These are phyloP conservation scores for Ganoderma leucocontextum DNA, from an alignment of 1,284 basidiomycete genomes.

Conservation along the genomic window DNA sequence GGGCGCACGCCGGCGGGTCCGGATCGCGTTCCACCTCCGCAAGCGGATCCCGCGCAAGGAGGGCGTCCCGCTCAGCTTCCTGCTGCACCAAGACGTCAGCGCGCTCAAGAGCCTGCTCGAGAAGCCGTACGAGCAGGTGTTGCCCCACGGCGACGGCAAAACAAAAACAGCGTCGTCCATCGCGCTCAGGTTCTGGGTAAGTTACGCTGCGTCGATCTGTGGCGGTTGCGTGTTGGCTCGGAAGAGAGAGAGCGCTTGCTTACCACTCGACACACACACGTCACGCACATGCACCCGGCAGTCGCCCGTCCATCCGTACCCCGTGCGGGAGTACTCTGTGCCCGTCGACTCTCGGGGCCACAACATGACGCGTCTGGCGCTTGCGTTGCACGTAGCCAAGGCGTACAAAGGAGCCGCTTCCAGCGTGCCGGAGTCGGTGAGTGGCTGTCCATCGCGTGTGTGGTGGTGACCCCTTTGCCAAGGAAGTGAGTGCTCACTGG, in stretches of 20 bases:
- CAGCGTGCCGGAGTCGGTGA: not conserved
- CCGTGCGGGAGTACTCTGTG: not conserved
- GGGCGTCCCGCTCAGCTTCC: not conserved
- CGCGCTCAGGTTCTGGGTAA: conserved; percentile 2
- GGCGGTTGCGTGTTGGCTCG: not conserved
- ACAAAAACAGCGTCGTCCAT: not conserved
- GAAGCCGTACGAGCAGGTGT: not conserved
- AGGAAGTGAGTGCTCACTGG: not conserved
- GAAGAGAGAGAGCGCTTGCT: not conserved
- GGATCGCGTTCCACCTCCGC: not conserved
- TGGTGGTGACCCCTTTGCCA: not conserved
- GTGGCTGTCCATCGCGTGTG: not conserved
- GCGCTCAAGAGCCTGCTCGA: not conserved
- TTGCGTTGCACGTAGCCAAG: not conserved
- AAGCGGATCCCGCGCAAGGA: not conserved
- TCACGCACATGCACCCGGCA: not conserved
- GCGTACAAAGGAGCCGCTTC: not conserved
- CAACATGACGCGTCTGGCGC: not conserved
- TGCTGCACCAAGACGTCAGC: not conserved
- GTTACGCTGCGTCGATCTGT: not conserved
- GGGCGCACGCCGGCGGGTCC: not conserved
- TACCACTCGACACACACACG: not conserved
- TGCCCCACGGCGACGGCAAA: not conserved
- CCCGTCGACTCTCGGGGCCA: not conserved
- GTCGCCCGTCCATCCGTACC: not conserved